Conservation (phyloP, 805 yeast genomes). For the Ogataea angusta region DNA sequence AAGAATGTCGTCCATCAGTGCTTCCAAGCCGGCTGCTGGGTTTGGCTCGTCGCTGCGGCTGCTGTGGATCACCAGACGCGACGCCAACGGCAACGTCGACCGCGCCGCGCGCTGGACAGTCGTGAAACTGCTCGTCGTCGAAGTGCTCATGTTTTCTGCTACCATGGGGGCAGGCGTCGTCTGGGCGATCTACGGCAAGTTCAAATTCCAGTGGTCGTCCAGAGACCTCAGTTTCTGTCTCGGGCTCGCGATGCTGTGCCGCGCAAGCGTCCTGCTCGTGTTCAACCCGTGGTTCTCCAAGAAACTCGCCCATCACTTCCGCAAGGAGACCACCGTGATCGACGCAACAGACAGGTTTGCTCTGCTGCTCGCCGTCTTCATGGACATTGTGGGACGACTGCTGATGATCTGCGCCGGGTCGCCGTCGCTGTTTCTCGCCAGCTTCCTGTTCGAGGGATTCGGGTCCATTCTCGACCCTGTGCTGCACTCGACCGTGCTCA, state of each 20-base stretch:
- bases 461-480: slow-evolving; percentile 56
- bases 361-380: slow-evolving; percentile 31
- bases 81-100: slow-evolving; percentile 25
- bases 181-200: slow-evolving; percentile 51
- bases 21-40: slow-evolving; percentile 18
- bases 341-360: slow-evolving; percentile 40
- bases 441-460: slow-evolving; percentile 40
- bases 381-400: slow-evolving; percentile 39
- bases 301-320: slow-evolving; percentile 35
- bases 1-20: slow-evolving; percentile 17
- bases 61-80: slow-evolving; percentile 48
- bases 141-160: slow-evolving; percentile 40
- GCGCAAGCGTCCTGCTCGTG: slow-evolving; percentile 47
- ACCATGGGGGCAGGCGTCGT: slow-evolving; percentile 41
- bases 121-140: slow-evolving; percentile 46
- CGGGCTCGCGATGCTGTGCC: slow-evolving; percentile 47
- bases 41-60: slow-evolving; percentile 46
- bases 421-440: slow-evolving; percentile 31
- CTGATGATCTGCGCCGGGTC: slow-evolving; percentile 33
- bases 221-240: slow-evolving; percentile 53
- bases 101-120: slow-evolving; percentile 43
- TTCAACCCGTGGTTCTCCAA: slow-evolving; percentile 48
- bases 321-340: slow-evolving; percentile 38
- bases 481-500: slow-evolving; percentile 54
- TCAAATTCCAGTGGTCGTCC: slow-evolving; percentile 51